Evolutionary conservation across 75 land plant genomes (phyloP).

Genomic region (Sequoiadendron giganteum): DNA sequence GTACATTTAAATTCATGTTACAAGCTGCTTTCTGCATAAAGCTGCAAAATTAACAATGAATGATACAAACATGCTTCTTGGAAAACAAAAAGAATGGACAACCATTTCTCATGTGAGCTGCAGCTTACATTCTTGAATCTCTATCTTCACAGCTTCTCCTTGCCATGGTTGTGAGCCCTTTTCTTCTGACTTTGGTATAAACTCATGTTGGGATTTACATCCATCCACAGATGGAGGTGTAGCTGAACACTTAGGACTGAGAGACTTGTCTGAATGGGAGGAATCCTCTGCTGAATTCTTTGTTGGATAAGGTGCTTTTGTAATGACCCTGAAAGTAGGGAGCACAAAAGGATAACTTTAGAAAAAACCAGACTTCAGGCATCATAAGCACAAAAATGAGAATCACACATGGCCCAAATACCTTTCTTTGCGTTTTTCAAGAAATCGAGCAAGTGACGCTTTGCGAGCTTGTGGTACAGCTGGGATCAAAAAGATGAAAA

Average conservation of each 20-base stretch:
- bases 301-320: slow-evolving; percentile 11
- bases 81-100: slow-evolving; percentile 4
- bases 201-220: background rate
- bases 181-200: slow-evolving; percentile 2
- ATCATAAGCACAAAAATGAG: background rate
- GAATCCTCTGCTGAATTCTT: slow-evolving; percentile 10
- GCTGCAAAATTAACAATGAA: slow-evolving; percentile 9
- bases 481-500: slow-evolving; percentile 13
- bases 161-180: slow-evolving; percentile 6
- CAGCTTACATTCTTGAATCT: slow-evolving; percentile 5
- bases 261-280: background rate
- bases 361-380: background rate
- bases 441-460: slow-evolving; percentile 61
- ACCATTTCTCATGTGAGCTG: background rate
- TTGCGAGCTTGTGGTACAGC: slow-evolving; percentile 63
- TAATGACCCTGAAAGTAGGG: slow-evolving; percentile 8
- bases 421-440: slow-evolving; percentile 75
- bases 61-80: slow-evolving; percentile 1
- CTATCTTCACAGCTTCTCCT: background rate
- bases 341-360: background rate
- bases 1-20: slow-evolving; percentile 12
- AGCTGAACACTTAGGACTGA: slow-evolving; percentile 6
- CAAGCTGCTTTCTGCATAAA: slow-evolving; percentile 9
- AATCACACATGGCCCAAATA: slow-evolving; percentile 10
- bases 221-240: background rate